A percentile compares a stretch with the other conserved stretches of the same genome.
Conservation (phyloP, 2,329 filamentous ascomycete species). For the Fusarium zealandicum region DNA sequence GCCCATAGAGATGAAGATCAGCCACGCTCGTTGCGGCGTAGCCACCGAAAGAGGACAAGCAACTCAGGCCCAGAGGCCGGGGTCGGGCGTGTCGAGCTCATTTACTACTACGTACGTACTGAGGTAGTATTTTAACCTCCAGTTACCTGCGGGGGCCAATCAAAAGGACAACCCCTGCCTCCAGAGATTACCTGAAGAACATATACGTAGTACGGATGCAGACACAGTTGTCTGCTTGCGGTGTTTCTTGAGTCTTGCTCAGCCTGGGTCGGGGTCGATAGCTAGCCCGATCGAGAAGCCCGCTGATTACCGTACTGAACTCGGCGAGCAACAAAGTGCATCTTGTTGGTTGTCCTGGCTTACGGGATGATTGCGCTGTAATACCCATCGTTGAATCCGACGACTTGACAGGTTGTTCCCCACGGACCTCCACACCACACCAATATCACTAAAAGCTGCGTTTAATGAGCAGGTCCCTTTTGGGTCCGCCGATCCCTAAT, state of each 20-base stretch:
- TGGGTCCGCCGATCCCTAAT: slow-evolving; percentile 23
- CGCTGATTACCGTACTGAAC: slow-evolving; percentile 3
- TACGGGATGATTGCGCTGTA: slow-evolving; percentile 21
- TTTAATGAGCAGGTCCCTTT: slow-evolving; percentile 41
- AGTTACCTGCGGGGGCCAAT: slow-evolving; percentile 17
- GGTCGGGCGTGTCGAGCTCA: slow-evolving; percentile 12
- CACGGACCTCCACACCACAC: slow-evolving; percentile 25
- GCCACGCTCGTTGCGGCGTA: slow-evolving; percentile 20
- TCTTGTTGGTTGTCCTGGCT: slow-evolving; percentile 14
- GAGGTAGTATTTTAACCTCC: slow-evolving; percentile 9
- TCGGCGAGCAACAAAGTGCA: not conserved
- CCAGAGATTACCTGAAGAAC: slow-evolving; percentile 11
- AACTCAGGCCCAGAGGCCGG: slow-evolving; percentile 15
- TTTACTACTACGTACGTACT: too few species aligned
- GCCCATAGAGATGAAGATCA: slow-evolving; percentile 37
- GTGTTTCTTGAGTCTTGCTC: slow-evolving; percentile 23
- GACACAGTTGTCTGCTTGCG: slow-evolving; percentile 12
- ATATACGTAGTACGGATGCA: slow-evolving; percentile 4
- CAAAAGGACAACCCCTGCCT: slow-evolving; percentile 4
- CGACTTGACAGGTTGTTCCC: slow-evolving; percentile 32
- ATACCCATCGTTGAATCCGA: slow-evolving; percentile 13
- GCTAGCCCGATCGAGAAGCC: slow-evolving; percentile 17
- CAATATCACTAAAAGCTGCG: slow-evolving; percentile 26
- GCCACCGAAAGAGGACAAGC: slow-evolving; percentile 26
- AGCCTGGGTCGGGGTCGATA: slow-evolving; percentile 3